Base-by-base conservation (phyloP, 2,329 filamentous ascomycete species). In the Venturia oleaginea region DNA sequence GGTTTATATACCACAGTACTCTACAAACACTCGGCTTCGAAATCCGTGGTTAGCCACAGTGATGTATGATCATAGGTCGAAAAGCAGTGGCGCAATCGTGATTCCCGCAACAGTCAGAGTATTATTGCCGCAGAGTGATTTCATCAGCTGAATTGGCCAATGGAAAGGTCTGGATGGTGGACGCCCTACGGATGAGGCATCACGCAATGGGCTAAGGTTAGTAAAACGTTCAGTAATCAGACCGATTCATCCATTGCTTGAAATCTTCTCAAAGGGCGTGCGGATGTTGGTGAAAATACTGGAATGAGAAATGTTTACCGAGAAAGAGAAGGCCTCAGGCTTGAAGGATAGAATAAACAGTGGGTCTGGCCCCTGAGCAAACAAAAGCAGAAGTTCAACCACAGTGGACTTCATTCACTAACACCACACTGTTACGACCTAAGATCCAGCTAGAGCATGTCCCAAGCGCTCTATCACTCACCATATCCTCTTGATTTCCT, bases 71-170 rank as follows among this genome's bases (percentile, higher is more conserved):
- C 55, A 59, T 19, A 22, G 4, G 27, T 59, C 3, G 37, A 7
- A 22, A 37, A n/a, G 55, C 19, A 40, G 19, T 60, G 34, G 57
- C 57, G 34, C 32, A 40, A 60, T 60, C 22, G 57, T 40, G 22
- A 7, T 60, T 42, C 57, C 57, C 57, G 34, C 57, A 43, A 60
- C 57, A n/a, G 57, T 60, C 57, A 60, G 15, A 34, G 8, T 22
- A 10, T 60, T 60, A 24, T 60, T 60, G 34, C 57, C 57, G 57
- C 11, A 22, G 24, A 24, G 30, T 40, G 57, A 3, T 42, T 60
- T 43, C 42, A 34, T 42, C n/a, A 27, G 57, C 57, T 15, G 30
- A 5, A 24, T 42, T 42, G 57, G 22, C 57, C 57, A 60, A 60
- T 60, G 15, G 24, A 60, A 15, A 24, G 0, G 43, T 60, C 19